Evolutionary conservation across 2,329 filamentous ascomycete genomes (phyloP).

Genomic region (Arthroderma sp.): DNA sequence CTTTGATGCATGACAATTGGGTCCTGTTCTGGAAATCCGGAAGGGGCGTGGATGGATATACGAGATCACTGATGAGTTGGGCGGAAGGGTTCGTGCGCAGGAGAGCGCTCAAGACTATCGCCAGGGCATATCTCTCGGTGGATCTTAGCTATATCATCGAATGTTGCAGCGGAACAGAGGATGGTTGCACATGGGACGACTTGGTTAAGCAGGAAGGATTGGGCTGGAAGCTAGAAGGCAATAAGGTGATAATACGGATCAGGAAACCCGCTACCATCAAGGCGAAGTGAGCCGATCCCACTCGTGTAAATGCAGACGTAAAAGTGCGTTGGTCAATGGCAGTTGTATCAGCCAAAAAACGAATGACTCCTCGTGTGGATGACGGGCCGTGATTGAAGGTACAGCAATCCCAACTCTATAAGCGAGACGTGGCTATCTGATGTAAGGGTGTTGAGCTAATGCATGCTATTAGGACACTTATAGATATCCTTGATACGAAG

Average conservation of each 20-base stretch:
- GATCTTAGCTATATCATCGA: slow-evolving; percentile 60
- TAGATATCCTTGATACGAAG: neutral
- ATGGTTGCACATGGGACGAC: slow-evolving; percentile 53
- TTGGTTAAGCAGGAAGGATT: slow-evolving; percentile 58
- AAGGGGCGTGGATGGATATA: slow-evolving; percentile 65
- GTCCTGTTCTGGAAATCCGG: slow-evolving; percentile 61
- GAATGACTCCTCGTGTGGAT: neutral
- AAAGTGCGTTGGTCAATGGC: neutral
- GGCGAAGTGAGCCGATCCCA: neutral
- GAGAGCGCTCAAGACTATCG: slow-evolving; percentile 76
- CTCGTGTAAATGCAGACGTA: neutral
- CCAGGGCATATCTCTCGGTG: slow-evolving; percentile 64
- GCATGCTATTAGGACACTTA: neutral
- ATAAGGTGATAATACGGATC: slow-evolving; percentile 60
- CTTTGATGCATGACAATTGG: slow-evolving; percentile 73
- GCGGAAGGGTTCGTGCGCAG: slow-evolving; percentile 61
- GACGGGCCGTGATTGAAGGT: neutral
- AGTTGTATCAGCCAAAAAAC: neutral
- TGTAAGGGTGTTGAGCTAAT: neutral
- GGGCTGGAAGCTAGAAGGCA: slow-evolving; percentile 69
- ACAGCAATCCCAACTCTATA: neutral
- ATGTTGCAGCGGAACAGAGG: slow-evolving; percentile 32
- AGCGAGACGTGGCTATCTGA: neutral
- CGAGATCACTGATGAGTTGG: slow-evolving; percentile 67
- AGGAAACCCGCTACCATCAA: slow-evolving; percentile 9